Conservation (phyloP, 1,139 yeast species). For the Sugiyamaella xylanicola region DNA sequence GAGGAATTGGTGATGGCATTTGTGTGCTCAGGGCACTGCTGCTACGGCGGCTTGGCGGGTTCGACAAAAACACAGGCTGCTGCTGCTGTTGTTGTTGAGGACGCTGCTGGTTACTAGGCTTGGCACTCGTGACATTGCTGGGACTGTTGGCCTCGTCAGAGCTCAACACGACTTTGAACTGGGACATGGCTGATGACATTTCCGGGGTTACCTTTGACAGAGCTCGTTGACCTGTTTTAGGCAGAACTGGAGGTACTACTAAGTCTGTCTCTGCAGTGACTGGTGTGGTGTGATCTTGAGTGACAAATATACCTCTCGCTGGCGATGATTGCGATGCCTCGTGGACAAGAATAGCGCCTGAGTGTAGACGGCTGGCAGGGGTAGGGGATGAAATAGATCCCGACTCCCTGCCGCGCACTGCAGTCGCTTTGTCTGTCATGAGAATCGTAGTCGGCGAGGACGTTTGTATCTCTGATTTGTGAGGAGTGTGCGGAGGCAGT, state of each 20-base stretch:
- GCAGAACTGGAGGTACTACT: constrained; percentile 7
- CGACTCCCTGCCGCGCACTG: constrained; percentile 12
- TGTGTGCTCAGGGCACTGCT: constrained; percentile 5
- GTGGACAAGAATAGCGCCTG: constrained; percentile 35
- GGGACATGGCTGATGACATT: constrained; percentile 37
- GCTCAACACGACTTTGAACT: constrained; percentile 37
- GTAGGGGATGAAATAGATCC: constrained; percentile 32
- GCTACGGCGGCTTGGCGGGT: not conserved
- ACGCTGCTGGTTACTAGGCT: not conserved
- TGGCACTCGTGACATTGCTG: not conserved
- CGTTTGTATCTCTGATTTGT: not conserved
- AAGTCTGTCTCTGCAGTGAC: constrained; percentile 18
- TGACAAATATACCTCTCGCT: constrained; percentile 37
- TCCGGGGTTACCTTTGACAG: constrained; percentile 32
- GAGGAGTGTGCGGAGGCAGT: constrained; percentile 8
- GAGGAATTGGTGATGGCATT: constrained; percentile 11
- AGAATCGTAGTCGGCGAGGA: constrained; percentile 27
- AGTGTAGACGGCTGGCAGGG: constrained; percentile 35
- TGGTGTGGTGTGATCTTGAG: constrained; percentile 21
- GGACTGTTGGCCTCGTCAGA: constrained; percentile 18
- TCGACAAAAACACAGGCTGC: not conserved
- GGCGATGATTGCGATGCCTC: constrained; percentile 38
- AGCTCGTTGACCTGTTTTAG: constrained; percentile 5
- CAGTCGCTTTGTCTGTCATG: constrained; percentile 26
- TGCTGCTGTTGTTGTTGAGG: not conserved